Evolutionary conservation across 1,284 basidiomycete species (phyloP).

Genomic region (Trichosporon sp.): DNA sequence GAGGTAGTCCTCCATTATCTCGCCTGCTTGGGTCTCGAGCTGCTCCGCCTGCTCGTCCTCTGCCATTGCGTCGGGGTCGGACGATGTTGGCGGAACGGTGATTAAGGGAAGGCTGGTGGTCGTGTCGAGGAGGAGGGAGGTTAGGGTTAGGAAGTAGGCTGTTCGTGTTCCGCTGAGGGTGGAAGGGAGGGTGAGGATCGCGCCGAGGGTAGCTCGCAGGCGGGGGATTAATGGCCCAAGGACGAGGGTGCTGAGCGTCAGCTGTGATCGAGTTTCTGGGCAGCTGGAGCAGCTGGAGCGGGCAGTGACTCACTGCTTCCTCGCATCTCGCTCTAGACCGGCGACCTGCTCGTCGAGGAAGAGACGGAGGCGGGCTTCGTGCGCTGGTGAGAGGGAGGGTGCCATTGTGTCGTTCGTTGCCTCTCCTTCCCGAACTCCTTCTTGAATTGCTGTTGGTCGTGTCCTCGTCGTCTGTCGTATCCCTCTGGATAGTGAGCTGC

Average conservation of each 20-base stretch:
- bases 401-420: background rate
- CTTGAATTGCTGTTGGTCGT: no score
- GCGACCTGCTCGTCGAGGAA: slow-evolving; percentile 28
- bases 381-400: slow-evolving; percentile 16
- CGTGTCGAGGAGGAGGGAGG: slow-evolving; percentile 18
- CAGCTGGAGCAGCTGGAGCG: background rate
- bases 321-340: slow-evolving; percentile 29
- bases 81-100: background rate
- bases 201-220: slow-evolving; percentile 20
- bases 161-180: slow-evolving; percentile 18
- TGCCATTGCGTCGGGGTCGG: no score
- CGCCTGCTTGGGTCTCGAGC: slow-evolving; percentile 11
- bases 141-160: slow-evolving; percentile 30
- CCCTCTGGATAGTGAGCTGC: background rate
- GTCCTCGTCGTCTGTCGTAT: background rate
- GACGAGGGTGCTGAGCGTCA: slow-evolving; percentile 15
- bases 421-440: no score
- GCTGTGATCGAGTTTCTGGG: background rate
- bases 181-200: slow-evolving; percentile 33
- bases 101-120: slow-evolving; percentile 25
- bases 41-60: background rate
- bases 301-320: slow-evolving; percentile 26
- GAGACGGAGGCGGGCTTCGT: slow-evolving; percentile 22
- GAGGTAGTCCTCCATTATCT: slow-evolving; percentile 20
- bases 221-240: slow-evolving; percentile 22